Evolutionary conservation across 805 yeast genomes (phyloP).

Genomic region (Yarrowia sp.): DNA sequence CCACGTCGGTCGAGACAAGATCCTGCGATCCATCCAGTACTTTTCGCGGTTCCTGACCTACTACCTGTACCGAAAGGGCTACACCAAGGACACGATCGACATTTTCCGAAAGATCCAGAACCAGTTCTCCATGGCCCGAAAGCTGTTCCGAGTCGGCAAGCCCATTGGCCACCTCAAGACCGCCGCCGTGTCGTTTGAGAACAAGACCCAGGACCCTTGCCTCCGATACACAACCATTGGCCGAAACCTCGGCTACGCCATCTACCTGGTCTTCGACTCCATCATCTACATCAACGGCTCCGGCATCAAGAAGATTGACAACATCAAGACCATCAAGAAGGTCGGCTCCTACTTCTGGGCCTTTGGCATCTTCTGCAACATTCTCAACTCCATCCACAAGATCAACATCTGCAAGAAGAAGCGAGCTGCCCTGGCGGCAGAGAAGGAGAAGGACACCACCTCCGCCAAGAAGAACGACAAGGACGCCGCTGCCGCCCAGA

Average conservation of each 20-base stretch:
- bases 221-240: constrained; percentile 45
- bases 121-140: constrained; percentile 69
- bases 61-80: constrained; percentile 58
- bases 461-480: constrained; percentile 42
- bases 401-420: constrained; percentile 46
- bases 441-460: constrained; percentile 43
- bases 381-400: constrained; percentile 58
- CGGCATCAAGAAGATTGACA: constrained; percentile 40
- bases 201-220: constrained; percentile 64
- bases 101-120: constrained; percentile 56
- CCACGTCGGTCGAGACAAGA: constrained; percentile 76
- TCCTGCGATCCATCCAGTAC: constrained; percentile 76
- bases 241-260: constrained; percentile 40
- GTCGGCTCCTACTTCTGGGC: constrained; percentile 76
- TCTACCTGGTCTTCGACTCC: constrained; percentile 41
- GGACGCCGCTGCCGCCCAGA: constrained; percentile 51
- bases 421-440: constrained; percentile 40
- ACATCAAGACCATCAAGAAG: constrained; percentile 41
- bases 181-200: constrained; percentile 65
- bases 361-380: constrained; percentile 60
- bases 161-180: constrained; percentile 67
- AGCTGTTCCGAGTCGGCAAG: constrained; percentile 79
- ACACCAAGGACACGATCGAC: constrained; percentile 46
- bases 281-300: constrained; percentile 37
- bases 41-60: constrained; percentile 69